Base-by-base conservation (phyloP, 1,139 yeast genomes). In the Yamadazyma atmosphaerica region DNA sequence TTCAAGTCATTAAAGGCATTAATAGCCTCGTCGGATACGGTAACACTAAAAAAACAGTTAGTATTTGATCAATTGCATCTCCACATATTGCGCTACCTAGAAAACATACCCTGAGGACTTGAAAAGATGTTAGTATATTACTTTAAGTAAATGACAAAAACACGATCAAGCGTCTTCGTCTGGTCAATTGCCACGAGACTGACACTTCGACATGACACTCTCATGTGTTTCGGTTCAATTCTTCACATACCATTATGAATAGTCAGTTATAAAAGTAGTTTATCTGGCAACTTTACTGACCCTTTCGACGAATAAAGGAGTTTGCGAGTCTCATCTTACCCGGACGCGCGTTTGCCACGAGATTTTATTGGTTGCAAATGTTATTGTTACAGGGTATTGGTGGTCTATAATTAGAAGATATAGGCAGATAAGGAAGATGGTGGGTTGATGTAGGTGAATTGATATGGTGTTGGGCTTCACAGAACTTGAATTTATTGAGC, bases 11-110 rank as follows among this genome's bases (percentile, higher is more conserved):
- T 88, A 84, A 88, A 92, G 42, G 96, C 95, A 54, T 79, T 72
- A 63, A 90, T 78, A 50, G 96, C 89, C 66, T 88, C 96, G 67
- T 90, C 97, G 58, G 94, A 88, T 63, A 92, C 96, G 56, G 95
- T 82, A 63, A 92, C 97, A 75, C 95, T 82, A 57, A 28, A 51
- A 12, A 37, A 39, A 29, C 35, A 69, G 46, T 46, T 61, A 60
- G 61, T 23, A 23, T 8, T 12, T 8, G 66, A 14, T 15, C 13
- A 3, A 15, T 9, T 18, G 27, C 11, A 13, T 19, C 11, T 6
- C n/a, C 11, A 9, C n/a, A 23, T 4, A 8, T 23, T 11, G 5
- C n/a, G n/a, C n/a, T n/a, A 23, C 7, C 11, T 12, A 11, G n/a
- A 23, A 12, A 12, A 74, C 83, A 50, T 77, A 78, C 83, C 83